Base-by-base conservation (phyloP, 495 filamentous ascomycete genomes). In the Aspergillus coremiiformis region DNA sequence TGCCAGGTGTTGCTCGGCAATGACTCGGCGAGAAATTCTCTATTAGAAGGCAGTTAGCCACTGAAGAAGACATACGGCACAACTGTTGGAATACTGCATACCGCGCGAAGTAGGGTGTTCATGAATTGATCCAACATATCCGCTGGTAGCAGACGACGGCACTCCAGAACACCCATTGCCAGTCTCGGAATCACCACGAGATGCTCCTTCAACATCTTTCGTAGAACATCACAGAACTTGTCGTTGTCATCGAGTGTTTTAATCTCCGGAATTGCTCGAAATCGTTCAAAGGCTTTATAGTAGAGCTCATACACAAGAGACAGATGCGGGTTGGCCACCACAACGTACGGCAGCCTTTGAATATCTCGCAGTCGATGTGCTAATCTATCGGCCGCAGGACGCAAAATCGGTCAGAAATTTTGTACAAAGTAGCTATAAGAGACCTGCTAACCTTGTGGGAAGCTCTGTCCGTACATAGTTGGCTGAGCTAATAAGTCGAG, bases 391-490 rank as follows among this genome's bases (percentile, higher is more conserved):
- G 47, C 33, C 37, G 20, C 49, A 22, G 20, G 29, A 43, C 5
- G 15, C n/a, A 14, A 24, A 41, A 27, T 8, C 24, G 24, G 39
- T 27, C 5, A 27, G 19, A 19, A 44, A 15, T n/a, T 39, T 30
- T n/a, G 24, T 6, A 5, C 10, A 44, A 19, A 11, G 44, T 11
- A 24, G 23, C n/a, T 26, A 32, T 20, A 39, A 20, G 17, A 20
- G 23, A n/a, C 33, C 6, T 22, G 65, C 72, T 52, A 66, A 85
- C 87, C 89, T 80, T n/a, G 86, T 90, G 8, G 93, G 93, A 20
- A 98, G 79, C 71, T 98, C 93, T 5, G 87, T 91, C 32, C 93
- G 87, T 37, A 97, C 89, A 76, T 97, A 98, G 67, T 97, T 97
- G 24, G 94, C 94, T 39, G 90, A 95, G 73, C 86, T 87, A 47